These are phyloP conservation scores for Malus orientalis DNA, from an alignment of 306 rosid species.

Conservation along the genomic window DNA sequence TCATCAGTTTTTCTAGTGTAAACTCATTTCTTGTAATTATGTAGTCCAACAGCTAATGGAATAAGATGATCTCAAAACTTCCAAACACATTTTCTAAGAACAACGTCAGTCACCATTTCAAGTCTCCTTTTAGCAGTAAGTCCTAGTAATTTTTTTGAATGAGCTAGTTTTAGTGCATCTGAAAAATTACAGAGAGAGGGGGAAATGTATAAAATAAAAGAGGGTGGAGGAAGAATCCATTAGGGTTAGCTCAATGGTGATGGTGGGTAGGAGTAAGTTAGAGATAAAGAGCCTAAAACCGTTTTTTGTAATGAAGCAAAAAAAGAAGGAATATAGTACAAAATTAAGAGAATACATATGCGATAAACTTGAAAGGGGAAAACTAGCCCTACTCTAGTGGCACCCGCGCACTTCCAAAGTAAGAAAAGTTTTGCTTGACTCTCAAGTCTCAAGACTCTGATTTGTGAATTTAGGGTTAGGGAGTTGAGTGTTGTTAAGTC, in stretches of 20 bases:
- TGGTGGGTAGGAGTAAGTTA: background rate
- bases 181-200: too few species aligned
- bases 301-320: too few species aligned
- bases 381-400: background rate
- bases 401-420: background rate
- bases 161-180: background rate
- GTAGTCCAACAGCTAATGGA: too few species aligned
- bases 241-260: too few species aligned
- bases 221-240: too few species aligned
- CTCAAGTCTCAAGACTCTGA: background rate
- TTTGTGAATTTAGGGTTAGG: background rate
- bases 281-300: too few species aligned
- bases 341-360: background rate
- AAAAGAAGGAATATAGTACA: too few species aligned
- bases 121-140: too few species aligned
- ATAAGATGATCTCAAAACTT: too few species aligned
- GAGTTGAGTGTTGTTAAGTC: background rate
- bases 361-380: background rate
- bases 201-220: too few species aligned
- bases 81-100: background rate
- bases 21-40: too few species aligned
- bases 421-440: background rate
- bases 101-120: background rate
- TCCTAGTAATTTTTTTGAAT: too few species aligned
- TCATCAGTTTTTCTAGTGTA: background rate